Evolutionary conservation across 1,284 basidiomycete species (phyloP).

Genomic region (Sanghuangporus baumii): DNA sequence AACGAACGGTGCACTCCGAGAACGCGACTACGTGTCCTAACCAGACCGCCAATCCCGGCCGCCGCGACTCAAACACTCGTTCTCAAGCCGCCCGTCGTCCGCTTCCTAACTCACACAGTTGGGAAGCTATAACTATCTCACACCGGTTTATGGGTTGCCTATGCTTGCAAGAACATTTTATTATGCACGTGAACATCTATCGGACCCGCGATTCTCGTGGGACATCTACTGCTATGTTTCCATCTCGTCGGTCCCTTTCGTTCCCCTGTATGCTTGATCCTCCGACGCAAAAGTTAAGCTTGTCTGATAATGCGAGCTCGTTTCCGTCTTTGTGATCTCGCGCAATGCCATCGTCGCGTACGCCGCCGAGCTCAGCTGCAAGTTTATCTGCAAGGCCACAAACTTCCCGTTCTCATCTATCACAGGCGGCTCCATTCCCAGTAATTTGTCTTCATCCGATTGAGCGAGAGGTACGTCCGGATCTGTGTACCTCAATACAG

Average conservation of each 20-base stretch:
- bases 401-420: conserved; percentile 71
- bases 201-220: conserved; percentile 14
- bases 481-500: conserved; percentile 84
- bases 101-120: not conserved
- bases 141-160: not conserved
- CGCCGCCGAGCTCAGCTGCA: conserved; percentile 80
- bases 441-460: conserved; percentile 89
- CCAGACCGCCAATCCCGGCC: conserved; percentile 1
- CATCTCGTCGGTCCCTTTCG: conserved; percentile 27
- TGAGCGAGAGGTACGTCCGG: conserved; percentile 88
- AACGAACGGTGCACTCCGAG: not conserved
- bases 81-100: conserved; percentile 4
- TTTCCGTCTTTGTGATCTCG: conserved; percentile 90
- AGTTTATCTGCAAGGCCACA: conserved; percentile 75
- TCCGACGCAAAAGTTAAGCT: conserved; percentile 74
- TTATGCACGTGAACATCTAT: not conserved
- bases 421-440: conserved; percentile 71
- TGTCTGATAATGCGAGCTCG: conserved; percentile 83
- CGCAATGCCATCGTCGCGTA: conserved; percentile 96
- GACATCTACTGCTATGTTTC: conserved; percentile 22
- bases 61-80: not conserved
- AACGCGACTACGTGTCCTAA: conserved; percentile 9
- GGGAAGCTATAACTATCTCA: conserved; percentile 5
- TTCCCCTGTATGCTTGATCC: conserved; percentile 73
- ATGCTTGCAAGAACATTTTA: not conserved